phyloP scores from a whole-genome alignment of 768 basidiomycete genomes.

The Lactarius quietus region DNA sequence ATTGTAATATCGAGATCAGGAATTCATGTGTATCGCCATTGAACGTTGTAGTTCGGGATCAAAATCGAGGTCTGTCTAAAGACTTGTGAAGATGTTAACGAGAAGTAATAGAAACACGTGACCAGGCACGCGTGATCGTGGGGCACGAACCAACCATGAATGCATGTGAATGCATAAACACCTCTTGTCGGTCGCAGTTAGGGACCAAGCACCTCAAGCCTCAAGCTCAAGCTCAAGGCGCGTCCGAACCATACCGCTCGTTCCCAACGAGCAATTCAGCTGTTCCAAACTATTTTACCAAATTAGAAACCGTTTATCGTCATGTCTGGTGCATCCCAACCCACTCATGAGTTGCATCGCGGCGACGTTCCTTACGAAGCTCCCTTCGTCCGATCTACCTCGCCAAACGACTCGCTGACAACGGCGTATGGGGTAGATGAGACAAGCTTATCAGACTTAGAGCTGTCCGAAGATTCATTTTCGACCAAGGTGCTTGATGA shows the following conservation, averaged over 20 bases:
- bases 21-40: no score
- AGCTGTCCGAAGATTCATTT: constrained; percentile 39
- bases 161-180: not conserved
- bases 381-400: constrained; percentile 44
- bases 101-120: not conserved
- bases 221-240: no score
- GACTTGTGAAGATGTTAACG: no score
- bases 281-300: not conserved
- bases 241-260: not conserved
- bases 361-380: constrained; percentile 39
- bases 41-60: no score
- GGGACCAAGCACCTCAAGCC: not conserved
- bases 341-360: constrained; percentile 25
- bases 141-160: not conserved
- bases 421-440: constrained; percentile 47
- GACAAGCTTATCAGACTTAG: constrained; percentile 41
- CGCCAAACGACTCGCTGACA: constrained; percentile 46
- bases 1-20: no score
- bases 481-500: constrained; percentile 35
- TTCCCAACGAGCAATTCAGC: not conserved
- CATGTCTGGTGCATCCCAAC: constrained; percentile 16
- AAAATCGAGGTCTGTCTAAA: no score
- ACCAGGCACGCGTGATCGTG: not conserved
- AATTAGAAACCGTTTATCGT: not conserved
- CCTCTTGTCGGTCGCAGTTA: not conserved